These are phyloP conservation scores for Trametes pubescens DNA, from an alignment of 1,284 basidiomycete genomes.

Conservation along the genomic window DNA sequence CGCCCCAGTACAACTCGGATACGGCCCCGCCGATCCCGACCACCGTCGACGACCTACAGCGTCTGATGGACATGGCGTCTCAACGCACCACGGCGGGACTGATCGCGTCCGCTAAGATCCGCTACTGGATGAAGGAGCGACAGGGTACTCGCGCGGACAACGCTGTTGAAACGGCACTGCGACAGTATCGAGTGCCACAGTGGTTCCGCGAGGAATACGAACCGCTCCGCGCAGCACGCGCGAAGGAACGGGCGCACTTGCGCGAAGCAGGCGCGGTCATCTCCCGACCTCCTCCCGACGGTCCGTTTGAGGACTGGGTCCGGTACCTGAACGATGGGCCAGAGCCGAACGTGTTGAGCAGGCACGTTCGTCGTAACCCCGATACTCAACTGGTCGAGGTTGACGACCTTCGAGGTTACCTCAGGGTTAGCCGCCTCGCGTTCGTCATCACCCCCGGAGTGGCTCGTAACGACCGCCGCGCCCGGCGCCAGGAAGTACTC, in stretches of 20 bases:
- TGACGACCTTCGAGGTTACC: too few relatives aligned
- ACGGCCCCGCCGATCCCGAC: background rate
- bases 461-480: too few relatives aligned
- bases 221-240: background rate
- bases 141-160: background rate
- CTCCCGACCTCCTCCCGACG: background rate
- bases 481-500: too few relatives aligned
- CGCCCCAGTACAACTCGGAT: too few relatives aligned
- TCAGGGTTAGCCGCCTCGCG: too few relatives aligned
- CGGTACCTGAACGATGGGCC: too few relatives aligned
- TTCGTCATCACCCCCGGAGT: too few relatives aligned
- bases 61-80: background rate
- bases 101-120: background rate
- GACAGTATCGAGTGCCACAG: background rate
- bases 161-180: background rate
- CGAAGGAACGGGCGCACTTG: background rate
- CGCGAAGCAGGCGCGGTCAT: background rate
- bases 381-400: too few relatives aligned
- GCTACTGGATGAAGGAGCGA: background rate
- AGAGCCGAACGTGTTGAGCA: too few relatives aligned
- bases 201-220: conserved; percentile 2
- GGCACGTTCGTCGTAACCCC: too few relatives aligned
- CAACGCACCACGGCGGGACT: background rate
- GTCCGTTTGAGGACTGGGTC: too few relatives aligned
- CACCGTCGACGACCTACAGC: background rate